These are phyloP conservation scores for Rubia balearica DNA, from an alignment of 305 asterid species.

Conservation along the genomic window DNA sequence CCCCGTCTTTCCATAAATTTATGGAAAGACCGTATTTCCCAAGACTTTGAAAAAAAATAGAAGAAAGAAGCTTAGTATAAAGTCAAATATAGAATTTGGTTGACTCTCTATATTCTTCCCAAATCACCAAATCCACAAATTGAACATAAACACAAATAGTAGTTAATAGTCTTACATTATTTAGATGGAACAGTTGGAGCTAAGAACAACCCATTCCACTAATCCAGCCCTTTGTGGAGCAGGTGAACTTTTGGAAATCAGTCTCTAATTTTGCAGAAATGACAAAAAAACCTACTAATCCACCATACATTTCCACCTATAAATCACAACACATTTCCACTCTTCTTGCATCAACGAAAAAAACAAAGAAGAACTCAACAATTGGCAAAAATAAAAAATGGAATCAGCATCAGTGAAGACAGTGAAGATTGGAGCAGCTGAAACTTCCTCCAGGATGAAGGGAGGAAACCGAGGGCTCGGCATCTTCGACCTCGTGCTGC, in stretches of 20 bases:
- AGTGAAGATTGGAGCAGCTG: slow-evolving; percentile 26
- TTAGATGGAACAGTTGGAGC: slow-evolving; percentile 10
- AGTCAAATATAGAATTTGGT: background rate
- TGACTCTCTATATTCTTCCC: background rate
- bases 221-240: slow-evolving; percentile 16
- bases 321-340: slow-evolving; percentile 6
- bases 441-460: slow-evolving; percentile 14
- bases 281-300: slow-evolving; percentile 26
- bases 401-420: slow-evolving; percentile 35
- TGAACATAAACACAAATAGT: background rate
- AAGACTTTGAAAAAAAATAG: no score
- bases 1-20: no score
- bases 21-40: no score
- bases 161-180: background rate
- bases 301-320: slow-evolving; percentile 26
- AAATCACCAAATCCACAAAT: background rate
- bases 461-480: slow-evolving; percentile 38
- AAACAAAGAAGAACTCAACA: background rate
- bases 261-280: background rate
- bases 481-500: slow-evolving; percentile 46
- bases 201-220: slow-evolving; percentile 1
- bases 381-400: background rate
- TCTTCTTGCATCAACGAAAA: background rate
- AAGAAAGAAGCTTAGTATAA: no score
- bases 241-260: slow-evolving; percentile 23